Evolutionary conservation across 2,329 filamentous ascomycete genomes (phyloP).

Genomic region (Clarireedia monteithiana): DNA sequence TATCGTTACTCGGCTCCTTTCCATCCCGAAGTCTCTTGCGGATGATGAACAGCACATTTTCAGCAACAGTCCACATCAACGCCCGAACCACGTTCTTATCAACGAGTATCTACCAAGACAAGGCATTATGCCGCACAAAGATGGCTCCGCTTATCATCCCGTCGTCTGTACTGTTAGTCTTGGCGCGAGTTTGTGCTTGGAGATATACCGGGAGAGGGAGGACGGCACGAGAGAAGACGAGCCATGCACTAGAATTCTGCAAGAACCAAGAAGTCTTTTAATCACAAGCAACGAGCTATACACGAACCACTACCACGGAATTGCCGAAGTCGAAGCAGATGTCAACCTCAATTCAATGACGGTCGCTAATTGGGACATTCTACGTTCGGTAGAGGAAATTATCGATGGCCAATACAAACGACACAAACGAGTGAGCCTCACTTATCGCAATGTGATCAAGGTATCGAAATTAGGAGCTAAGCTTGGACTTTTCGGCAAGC

Average conservation of each 20-base stretch:
- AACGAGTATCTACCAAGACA: conserved; percentile 86
- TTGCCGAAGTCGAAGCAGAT: conserved; percentile 60
- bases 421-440: conserved; percentile 61
- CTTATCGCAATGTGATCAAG: conserved; percentile 79
- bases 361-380: conserved; percentile 64
- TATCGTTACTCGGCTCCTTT: conserved; percentile 53
- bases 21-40: conserved; percentile 35
- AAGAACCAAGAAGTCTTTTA: conserved; percentile 76
- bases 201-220: conserved; percentile 60
- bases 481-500: conserved; percentile 38
- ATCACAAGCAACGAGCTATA: conserved; percentile 65
- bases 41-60: conserved; percentile 40
- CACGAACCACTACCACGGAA: conserved; percentile 65
- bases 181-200: conserved; percentile 67
- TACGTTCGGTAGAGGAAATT: conserved; percentile 43
- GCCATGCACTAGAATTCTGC: conserved; percentile 56
- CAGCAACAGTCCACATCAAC: conserved; percentile 58
- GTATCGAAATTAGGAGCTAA: conserved; percentile 67
- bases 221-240: conserved; percentile 48
- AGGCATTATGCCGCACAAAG: conserved; percentile 97
- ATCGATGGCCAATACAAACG: conserved; percentile 48
- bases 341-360: conserved; percentile 51
- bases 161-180: conserved; percentile 89
- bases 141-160: conserved; percentile 78
- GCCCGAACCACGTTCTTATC: conserved; percentile 84